These are phyloP conservation scores for Rhynchosporium graminicola DNA, from an alignment of 2,329 filamentous ascomycete species.

Conservation along the genomic window DNA sequence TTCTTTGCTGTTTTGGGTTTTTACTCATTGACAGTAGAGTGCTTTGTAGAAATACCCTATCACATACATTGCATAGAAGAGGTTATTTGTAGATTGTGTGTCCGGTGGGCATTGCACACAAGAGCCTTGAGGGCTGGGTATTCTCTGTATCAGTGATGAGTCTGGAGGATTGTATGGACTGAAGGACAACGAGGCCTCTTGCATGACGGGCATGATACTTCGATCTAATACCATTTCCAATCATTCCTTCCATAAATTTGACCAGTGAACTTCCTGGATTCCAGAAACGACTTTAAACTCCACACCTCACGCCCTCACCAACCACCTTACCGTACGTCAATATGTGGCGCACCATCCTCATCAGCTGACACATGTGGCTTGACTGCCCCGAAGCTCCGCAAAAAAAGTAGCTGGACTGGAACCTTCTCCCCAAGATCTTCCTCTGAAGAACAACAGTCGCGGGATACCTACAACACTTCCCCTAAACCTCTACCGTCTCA, in stretches of 20 bases:
- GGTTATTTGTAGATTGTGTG: conserved; percentile 35
- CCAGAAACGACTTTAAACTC: too few species aligned
- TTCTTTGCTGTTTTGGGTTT: background rate
- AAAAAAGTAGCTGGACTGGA: conserved; percentile 16
- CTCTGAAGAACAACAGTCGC: background rate
- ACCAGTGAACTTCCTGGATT: too few species aligned
- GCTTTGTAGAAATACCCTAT: conserved; percentile 27
- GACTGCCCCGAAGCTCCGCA: conserved; percentile 15
- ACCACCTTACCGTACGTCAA: background rate
- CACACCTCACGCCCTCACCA: background rate
- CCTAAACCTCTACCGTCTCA: background rate
- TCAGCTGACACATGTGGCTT: conserved; percentile 5
- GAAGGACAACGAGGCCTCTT: background rate
- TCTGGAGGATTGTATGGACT: conserved; percentile 1
- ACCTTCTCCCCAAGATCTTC: conserved; percentile 11
- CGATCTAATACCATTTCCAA: conserved; percentile 7
- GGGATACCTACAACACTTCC: background rate
- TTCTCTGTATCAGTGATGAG: background rate
- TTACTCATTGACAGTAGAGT: conserved; percentile 7
- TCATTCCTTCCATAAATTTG: background rate
- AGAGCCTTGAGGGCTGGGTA: background rate
- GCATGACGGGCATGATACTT: conserved; percentile 9
- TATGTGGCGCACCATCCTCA: background rate
- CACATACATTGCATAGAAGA: conserved; percentile 13
- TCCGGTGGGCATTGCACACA: conserved; percentile 3